Evolutionary conservation across 2,329 filamentous ascomycete species (phyloP).

Genomic region (Diaporthe sp.): DNA sequence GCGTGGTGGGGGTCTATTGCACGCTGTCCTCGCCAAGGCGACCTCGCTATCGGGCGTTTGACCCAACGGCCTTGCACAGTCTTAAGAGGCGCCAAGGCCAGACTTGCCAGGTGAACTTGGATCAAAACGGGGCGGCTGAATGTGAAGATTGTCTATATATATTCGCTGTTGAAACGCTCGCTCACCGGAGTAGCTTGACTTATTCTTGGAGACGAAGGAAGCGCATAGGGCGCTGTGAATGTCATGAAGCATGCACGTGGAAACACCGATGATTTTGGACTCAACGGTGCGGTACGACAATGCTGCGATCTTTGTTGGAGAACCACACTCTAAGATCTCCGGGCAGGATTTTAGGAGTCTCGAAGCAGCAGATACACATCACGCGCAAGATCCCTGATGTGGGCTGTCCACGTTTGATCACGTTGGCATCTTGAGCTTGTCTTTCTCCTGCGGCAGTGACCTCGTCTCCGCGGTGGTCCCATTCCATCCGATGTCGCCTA

Average conservation of each 20-base stretch:
- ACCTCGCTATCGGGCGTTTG: slow-evolving; percentile 23
- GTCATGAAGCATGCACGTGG: not conserved
- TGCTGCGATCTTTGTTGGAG: not conserved
- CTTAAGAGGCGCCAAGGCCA: not conserved
- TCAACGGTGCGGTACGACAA: not conserved
- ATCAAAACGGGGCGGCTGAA: not conserved
- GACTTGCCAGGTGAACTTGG: not conserved
- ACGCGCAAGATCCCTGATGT: not conserved
- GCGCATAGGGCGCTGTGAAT: not conserved
- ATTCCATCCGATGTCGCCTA: slow-evolving; percentile 29
- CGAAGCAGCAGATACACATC: not conserved
- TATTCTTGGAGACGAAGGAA: not conserved
- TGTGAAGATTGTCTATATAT: not conserved
- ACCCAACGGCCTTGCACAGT: not conserved
- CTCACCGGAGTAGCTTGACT: not conserved
- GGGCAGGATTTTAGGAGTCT: not conserved
- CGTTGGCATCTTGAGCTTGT: not conserved
- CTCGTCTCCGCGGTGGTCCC: not conserved
- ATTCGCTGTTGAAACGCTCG: not conserved
- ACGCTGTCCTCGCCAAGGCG: not conserved
- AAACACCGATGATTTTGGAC: too few relatives aligned
- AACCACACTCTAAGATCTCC: not conserved
- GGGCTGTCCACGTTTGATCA: not conserved
- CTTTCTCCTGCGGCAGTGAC: not conserved
- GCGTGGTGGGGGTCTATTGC: not conserved